A percentile compares a stretch with the other conserved stretches of the same genome.
Conservation (phyloP, 1,139 yeast genomes). For the Kodamaea alishanica region DNA sequence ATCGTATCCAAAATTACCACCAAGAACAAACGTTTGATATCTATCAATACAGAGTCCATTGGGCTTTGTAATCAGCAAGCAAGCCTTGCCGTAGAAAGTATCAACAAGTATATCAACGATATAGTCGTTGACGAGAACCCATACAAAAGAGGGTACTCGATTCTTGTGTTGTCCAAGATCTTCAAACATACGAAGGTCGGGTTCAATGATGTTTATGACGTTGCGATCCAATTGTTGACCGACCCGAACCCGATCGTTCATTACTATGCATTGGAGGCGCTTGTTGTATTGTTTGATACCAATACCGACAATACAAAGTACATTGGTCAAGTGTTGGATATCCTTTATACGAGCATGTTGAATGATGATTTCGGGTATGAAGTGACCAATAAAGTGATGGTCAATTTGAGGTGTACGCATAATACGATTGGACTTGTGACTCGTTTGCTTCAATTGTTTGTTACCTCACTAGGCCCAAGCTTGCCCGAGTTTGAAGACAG, state of each 20-base stretch:
- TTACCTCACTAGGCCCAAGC: constrained; percentile 41
- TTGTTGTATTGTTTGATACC: constrained; percentile 51
- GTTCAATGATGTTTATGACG: constrained; percentile 47
- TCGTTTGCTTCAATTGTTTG: constrained; percentile 27
- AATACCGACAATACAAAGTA: constrained; percentile 49
- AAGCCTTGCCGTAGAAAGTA: constrained; percentile 41
- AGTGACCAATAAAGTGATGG: constrained; percentile 20
- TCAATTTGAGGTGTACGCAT: constrained; percentile 30
- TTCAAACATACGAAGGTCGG: constrained; percentile 40
- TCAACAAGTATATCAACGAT: constrained; percentile 53
- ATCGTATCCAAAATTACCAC: constrained; percentile 50
- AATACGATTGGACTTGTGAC: constrained; percentile 24
- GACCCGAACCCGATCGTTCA: constrained; percentile 90
- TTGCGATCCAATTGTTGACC: constrained; percentile 55
- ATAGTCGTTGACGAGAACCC: constrained; percentile 61
- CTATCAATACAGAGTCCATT: constrained; percentile 60
- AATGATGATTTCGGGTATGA: constrained; percentile 47
- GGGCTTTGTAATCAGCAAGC: constrained; percentile 48
- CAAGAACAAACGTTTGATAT: constrained; percentile 36
- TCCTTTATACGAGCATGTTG: constrained; percentile 47
- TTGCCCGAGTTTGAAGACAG: constrained; percentile 25
- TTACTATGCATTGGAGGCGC: constrained; percentile 62
- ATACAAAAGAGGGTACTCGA: constrained; percentile 58
- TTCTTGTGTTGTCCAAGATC: constrained; percentile 59
- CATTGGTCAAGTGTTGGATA: constrained; percentile 44